These are phyloP conservation scores for Magnusiomyces sp. DNA, from an alignment of 1,139 yeast genomes.

Conservation along the genomic window DNA sequence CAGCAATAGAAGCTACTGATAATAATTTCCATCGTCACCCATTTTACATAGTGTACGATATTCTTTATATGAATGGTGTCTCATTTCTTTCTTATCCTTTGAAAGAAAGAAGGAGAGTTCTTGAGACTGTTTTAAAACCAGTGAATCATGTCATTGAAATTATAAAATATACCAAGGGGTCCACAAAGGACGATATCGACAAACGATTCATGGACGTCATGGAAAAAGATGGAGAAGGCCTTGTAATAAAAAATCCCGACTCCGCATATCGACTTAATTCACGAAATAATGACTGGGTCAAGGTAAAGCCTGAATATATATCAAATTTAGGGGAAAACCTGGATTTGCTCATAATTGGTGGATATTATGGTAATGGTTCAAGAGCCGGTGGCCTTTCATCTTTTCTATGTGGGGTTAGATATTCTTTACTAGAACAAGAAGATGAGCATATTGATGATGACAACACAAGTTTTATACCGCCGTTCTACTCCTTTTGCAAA, in stretches of 20 bases:
- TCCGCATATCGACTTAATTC: conserved; percentile 54
- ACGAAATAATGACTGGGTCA: conserved; percentile 63
- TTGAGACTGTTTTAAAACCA: conserved; percentile 39
- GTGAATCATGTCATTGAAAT: conserved; percentile 44
- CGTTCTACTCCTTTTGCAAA: conserved; percentile 58
- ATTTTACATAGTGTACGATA: conserved; percentile 60
- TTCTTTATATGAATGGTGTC: conserved; percentile 57
- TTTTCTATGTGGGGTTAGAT: conserved; percentile 62
- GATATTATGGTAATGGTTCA: conserved; percentile 56
- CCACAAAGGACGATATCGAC: conserved; percentile 40
- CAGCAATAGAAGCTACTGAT: background rate
- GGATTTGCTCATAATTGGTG: conserved; percentile 74
- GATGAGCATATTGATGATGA: conserved; percentile 10
- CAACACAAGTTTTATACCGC: conserved; percentile 10
- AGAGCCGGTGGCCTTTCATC: conserved; percentile 39
- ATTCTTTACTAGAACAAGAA: conserved; percentile 29
- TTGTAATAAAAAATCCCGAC: conserved; percentile 60
- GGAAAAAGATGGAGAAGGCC: conserved; percentile 62
- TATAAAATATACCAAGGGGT: conserved; percentile 40
- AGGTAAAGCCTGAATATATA: conserved; percentile 84
- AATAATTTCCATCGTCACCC: conserved; percentile 25
- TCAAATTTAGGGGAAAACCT: conserved; percentile 80
- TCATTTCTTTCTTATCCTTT: conserved; percentile 51
- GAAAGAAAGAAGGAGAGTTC: conserved; percentile 45
- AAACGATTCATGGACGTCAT: conserved; percentile 51